These are phyloP conservation scores for Pisolithus marmoratus DNA, from an alignment of 768 basidiomycete genomes.

Conservation along the genomic window DNA sequence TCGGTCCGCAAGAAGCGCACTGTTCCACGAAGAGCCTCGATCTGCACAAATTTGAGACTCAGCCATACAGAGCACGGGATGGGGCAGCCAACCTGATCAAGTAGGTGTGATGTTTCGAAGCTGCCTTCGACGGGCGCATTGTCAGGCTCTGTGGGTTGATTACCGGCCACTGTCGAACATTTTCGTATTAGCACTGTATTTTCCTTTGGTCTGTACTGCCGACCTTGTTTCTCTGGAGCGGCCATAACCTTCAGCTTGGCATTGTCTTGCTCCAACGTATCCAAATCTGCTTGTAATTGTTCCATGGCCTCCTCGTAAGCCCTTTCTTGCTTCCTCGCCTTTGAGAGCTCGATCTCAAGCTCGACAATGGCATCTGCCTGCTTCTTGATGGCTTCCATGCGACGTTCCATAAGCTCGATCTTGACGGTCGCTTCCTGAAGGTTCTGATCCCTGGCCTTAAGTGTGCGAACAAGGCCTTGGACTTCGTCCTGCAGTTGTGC, in stretches of 20 bases:
- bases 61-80: slow-evolving; percentile 4
- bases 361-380: slow-evolving; percentile 80
- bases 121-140: slow-evolving; percentile 68
- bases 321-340: slow-evolving; percentile 82
- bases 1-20: slow-evolving; percentile 91
- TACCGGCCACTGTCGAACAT: slow-evolving; percentile 35
- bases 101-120: slow-evolving; percentile 79
- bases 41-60: slow-evolving; percentile 37
- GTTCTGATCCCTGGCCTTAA: slow-evolving; percentile 84
- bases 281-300: slow-evolving; percentile 84
- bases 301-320: slow-evolving; percentile 93
- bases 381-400: slow-evolving; percentile 87
- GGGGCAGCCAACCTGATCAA: slow-evolving; percentile 66
- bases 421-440: slow-evolving; percentile 88
- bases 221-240: slow-evolving; percentile 68
- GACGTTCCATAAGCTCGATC: slow-evolving; percentile 91
- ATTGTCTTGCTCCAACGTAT: slow-evolving; percentile 83
- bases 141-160: slow-evolving; percentile 53
- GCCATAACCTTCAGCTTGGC: slow-evolving; percentile 68
- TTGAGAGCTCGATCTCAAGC: slow-evolving; percentile 74
- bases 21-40: slow-evolving; percentile 86
- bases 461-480: slow-evolving; percentile 75
- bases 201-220: slow-evolving; percentile 13
- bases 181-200: neutral
- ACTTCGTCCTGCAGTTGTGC: slow-evolving; percentile 85